Evolutionary conservation across 1,284 basidiomycete species (phyloP), one percentile per base, ranked within the genome.

Genomic region (Abortiporus biennis): DNA sequence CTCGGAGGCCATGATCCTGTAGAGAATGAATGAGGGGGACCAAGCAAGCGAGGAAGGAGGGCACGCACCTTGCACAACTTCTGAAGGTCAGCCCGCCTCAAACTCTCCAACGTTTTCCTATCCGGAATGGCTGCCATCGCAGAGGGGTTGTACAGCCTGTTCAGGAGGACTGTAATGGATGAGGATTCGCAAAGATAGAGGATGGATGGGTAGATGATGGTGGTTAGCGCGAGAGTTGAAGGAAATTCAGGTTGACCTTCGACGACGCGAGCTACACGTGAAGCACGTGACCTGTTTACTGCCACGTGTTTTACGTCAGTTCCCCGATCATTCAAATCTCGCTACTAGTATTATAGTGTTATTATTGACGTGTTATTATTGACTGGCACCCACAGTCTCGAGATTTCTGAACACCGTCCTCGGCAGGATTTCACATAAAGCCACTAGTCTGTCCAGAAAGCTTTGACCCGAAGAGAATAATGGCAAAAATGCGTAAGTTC

Each of bases 1-100:
- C 84, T 59, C 74, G 81, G 47, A 88, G 75, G 44, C 84, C 84
- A 57, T 80, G 78, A 50, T 85, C 81, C 84, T 87, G 44, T 37
- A 38, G 55, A 54, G 48, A 50, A 60, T 6, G 23, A 38, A 5
- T 12, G 4, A 16, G 13, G 37, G 27, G 27, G 27, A 29, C 27
- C 27, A 29, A 45, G 45, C 17, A 48, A 44, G 29, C 33, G 38
- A 39, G 17, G 25, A 36, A 21, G 31, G 17, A 22, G 29, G 33
- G 33, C 36, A 52, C 56, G 43, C 52, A 84, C 85, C 67, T 88
- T 88, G 75, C 85, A 87, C 27, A 88, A 58, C 52, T 68, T 76
- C 64, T 88, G 85, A n/a, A 88, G 63, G 40, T 88, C 84, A 3
- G 60, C 62, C 30, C 85, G 71, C 51, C 78, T 82, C 75, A 88